phyloP scores from a whole-genome alignment of 306 rosid species.

The Prunus campanulata region DNA sequence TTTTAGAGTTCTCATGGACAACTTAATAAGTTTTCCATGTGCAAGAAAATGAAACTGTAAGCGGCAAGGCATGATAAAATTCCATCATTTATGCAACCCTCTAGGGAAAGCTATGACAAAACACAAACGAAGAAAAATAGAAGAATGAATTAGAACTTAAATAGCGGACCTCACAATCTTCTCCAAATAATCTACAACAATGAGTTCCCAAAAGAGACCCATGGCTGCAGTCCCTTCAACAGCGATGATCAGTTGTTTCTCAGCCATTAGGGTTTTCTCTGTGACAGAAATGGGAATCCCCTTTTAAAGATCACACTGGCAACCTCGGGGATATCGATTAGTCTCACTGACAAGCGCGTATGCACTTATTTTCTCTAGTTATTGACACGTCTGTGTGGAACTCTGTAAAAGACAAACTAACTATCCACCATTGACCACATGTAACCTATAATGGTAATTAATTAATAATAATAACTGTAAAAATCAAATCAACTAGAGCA shows the following conservation, averaged over 20 bases:
- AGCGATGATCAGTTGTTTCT: slow-evolving; percentile 63
- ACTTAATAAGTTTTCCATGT: neutral
- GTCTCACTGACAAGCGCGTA: neutral
- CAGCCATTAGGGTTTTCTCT: slow-evolving; percentile 45
- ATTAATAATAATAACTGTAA: neutral
- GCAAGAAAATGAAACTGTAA: neutral
- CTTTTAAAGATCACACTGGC: neutral
- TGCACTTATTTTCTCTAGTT: neutral
- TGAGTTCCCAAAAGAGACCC: slow-evolving; percentile 66
- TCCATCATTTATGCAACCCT: neutral
- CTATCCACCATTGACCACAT: neutral
- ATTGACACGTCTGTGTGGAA: neutral
- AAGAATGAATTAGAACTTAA: neutral
- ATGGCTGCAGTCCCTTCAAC: slow-evolving; percentile 80
- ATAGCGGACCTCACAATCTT: slow-evolving; percentile 56
- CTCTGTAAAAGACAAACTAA: neutral
- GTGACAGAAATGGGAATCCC: neutral
- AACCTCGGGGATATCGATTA: neutral
- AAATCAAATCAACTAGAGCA: neutral
- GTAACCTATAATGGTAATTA: neutral
- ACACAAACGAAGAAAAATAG: neutral
- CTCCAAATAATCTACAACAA: slow-evolving; percentile 61
- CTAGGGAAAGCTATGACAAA: neutral
- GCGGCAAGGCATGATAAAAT: neutral
- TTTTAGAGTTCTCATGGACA: neutral